Conservation (phyloP, 2,329 filamentous ascomycete species). For the Cladosporium sp. region DNA sequence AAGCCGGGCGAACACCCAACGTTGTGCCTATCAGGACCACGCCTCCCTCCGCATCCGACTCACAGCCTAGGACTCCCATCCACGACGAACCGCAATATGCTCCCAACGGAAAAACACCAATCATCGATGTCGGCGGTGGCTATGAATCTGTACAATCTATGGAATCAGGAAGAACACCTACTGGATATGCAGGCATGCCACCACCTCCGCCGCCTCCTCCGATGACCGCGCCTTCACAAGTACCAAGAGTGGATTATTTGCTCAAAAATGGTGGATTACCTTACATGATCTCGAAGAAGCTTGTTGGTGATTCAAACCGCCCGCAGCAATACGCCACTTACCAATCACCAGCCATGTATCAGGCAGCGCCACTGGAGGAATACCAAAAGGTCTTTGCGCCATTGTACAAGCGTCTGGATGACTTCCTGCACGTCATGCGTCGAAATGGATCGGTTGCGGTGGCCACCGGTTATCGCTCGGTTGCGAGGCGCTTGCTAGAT, state of each 20-base stretch:
- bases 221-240: constrained; percentile 58
- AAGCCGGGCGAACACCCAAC: constrained; percentile 25
- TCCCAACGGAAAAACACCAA: constrained; percentile 35
- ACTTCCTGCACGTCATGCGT: constrained; percentile 75
- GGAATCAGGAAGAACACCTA: constrained; percentile 12
- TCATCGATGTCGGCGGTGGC: constrained; percentile 38
- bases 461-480: constrained; percentile 88
- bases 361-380: constrained; percentile 32
- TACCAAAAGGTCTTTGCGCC: constrained; percentile 66
- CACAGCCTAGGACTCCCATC: constrained; percentile 44
- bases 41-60: constrained; percentile 39
- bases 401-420: constrained; percentile 76
- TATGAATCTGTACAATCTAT: constrained; percentile 10
- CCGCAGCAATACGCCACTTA: constrained; percentile 58
- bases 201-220: constrained; percentile 75
- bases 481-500: constrained; percentile 85
- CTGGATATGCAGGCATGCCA: constrained; percentile 38
- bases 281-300: constrained; percentile 65
- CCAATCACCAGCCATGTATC: constrained; percentile 47
- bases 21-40: constrained; percentile 37
- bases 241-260: constrained; percentile 85
- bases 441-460: constrained; percentile 89
- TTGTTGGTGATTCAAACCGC: constrained; percentile 58
- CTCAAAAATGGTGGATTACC: constrained; percentile 81
- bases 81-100: constrained; percentile 36